These are phyloP conservation scores for Acrodontium crateriforme DNA, from an alignment of 2,329 filamentous ascomycete genomes.

Conservation along the genomic window DNA sequence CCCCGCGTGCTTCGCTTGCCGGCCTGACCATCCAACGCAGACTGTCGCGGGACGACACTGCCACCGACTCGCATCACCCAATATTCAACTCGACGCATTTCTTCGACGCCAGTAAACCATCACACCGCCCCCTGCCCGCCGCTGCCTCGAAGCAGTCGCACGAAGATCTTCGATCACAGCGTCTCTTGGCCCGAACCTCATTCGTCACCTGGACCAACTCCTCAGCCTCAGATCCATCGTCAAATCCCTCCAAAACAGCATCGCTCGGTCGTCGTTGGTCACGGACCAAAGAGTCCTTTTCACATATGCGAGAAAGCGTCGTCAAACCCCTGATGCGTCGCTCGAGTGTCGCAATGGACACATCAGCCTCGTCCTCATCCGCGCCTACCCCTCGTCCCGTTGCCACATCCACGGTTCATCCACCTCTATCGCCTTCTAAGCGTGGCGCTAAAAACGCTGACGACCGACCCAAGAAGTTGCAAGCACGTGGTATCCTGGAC, in stretches of 20 bases:
- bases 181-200: conserved; percentile 2
- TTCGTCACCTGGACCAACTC: conserved; percentile 2
- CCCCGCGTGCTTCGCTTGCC: conserved; percentile 3
- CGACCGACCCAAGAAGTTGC: conserved; percentile 16
- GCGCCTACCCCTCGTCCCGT: background rate
- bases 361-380: conserved; percentile 1
- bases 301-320: conserved; percentile 5
- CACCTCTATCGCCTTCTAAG: conserved; percentile 17
- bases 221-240: background rate
- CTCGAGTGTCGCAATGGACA: conserved; percentile 9
- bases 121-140: too few species aligned
- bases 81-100: background rate
- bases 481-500: conserved; percentile 6
- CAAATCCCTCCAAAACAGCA: background rate
- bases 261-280: conserved; percentile 6
- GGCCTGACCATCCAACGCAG: background rate
- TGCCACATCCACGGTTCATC: too few species aligned
- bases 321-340: conserved; percentile 8
- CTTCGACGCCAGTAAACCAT: too few species aligned
- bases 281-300: conserved; percentile 4
- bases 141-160: background rate
- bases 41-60: background rate
- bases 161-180: background rate
- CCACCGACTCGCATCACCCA: background rate
- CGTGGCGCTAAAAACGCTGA: conserved; percentile 13